phyloP scores from a whole-genome alignment of 2,329 filamentous ascomycete species.

The Didymella lethalis region DNA sequence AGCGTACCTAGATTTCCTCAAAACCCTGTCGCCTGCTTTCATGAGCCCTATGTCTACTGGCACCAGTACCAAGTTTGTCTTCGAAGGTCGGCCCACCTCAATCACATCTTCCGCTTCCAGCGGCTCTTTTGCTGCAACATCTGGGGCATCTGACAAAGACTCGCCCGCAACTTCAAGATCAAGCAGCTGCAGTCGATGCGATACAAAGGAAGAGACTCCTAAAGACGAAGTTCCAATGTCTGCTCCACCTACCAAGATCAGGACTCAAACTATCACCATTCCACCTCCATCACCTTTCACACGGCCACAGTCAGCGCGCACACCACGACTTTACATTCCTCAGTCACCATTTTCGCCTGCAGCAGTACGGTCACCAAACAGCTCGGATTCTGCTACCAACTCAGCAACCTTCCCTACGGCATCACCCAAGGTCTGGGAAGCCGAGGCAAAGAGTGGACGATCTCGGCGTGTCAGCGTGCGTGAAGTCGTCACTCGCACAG shows the following conservation, averaged over 20 bases:
- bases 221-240: conserved; percentile 53
- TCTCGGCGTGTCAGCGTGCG: conserved; percentile 73
- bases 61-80: conserved; percentile 61
- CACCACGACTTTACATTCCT: conserved; percentile 75
- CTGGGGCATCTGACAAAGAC: conserved; percentile 42
- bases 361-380: conserved; percentile 71
- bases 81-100: conserved; percentile 52
- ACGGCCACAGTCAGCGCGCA: conserved; percentile 67
- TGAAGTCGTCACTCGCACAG: conserved; percentile 92
- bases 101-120: conserved; percentile 50
- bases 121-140: conserved; percentile 48
- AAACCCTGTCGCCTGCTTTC: conserved; percentile 75
- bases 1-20: conserved; percentile 93
- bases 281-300: conserved; percentile 69
- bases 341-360: conserved; percentile 73
- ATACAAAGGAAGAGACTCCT: conserved; percentile 25
- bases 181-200: conserved; percentile 51
- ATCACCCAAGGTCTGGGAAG: conserved; percentile 82
- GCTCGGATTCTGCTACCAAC: conserved; percentile 56
- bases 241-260: conserved; percentile 54
- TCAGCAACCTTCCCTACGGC: conserved; percentile 72
- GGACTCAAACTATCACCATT: conserved; percentile 64
- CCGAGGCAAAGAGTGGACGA: conserved; percentile 70
- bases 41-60: conserved; percentile 71
- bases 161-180: conserved; percentile 49